Evolutionary conservation across 192 early-diverging fungal species (phyloP).

Genomic region (Coemansia sp.): DNA sequence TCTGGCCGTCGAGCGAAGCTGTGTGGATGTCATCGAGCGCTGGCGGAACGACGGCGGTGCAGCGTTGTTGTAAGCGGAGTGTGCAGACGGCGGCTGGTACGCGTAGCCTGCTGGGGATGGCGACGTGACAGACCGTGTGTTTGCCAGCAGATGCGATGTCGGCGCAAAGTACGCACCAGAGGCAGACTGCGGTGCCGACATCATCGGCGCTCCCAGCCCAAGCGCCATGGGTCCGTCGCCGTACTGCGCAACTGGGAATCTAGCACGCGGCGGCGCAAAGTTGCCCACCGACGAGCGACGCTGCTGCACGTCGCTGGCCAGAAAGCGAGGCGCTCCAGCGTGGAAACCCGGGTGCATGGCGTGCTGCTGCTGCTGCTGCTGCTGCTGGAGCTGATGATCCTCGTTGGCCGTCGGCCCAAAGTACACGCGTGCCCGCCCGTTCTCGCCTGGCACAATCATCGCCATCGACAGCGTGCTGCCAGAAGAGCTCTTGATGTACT

Average conservation of each 20-base stretch:
- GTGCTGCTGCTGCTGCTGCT: constrained; percentile 10
- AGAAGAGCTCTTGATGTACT: constrained; percentile 1
- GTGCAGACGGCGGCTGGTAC: constrained; percentile 1
- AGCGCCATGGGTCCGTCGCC: constrained; percentile 14
- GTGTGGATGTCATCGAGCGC: constrained; percentile 34
- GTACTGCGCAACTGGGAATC: constrained; percentile 8
- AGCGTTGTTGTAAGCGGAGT: constrained; percentile 3
- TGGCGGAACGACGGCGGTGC: constrained; percentile 27
- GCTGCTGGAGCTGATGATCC: constrained; percentile 8
- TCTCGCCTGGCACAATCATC: constrained; percentile 36
- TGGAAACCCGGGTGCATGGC: not conserved
- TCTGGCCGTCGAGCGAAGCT: constrained; percentile 16
- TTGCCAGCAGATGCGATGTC: not conserved
- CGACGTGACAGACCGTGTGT: constrained; percentile 8
- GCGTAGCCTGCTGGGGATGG: not conserved
- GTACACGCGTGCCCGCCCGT: constrained; percentile 44
- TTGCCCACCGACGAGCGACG: constrained; percentile 23
- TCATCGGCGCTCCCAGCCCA: constrained; percentile 17
- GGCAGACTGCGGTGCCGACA: not conserved
- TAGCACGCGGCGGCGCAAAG: constrained; percentile 2
- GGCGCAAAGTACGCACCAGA: not conserved
- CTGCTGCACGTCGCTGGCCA: constrained; percentile 8
- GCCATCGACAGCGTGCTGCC: constrained; percentile 19
- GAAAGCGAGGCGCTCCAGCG: constrained; percentile 10
- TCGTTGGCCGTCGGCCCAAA: constrained; percentile 20